Evolutionary conservation across 768 basidiomycete genomes (phyloP).

Genomic region (Dioszegia crocea): DNA sequence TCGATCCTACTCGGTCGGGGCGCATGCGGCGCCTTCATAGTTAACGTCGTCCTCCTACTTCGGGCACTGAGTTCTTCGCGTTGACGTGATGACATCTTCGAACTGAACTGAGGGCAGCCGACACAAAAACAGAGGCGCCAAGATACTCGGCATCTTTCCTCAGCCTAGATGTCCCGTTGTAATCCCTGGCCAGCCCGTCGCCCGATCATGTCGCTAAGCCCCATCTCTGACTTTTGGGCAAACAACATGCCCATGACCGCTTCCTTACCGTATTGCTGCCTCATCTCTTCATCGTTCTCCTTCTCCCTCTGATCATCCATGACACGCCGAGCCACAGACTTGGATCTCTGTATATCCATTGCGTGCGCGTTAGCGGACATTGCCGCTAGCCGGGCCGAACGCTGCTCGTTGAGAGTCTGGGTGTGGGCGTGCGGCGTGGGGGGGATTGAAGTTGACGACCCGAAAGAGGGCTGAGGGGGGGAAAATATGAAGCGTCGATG

Average conservation of each 20-base stretch:
- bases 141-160: no score
- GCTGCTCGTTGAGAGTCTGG: conserved; percentile 46
- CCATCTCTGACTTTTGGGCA: conserved; percentile 61
- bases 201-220: conserved; percentile 43
- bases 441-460: no score
- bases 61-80: no score
- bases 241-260: conserved; percentile 78
- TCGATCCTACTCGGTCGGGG: no score
- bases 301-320: conserved; percentile 74
- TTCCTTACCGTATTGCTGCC: conserved; percentile 58
- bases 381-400: conserved; percentile 80
- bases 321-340: conserved; percentile 64
- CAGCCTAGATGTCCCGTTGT: conserved; percentile 39
- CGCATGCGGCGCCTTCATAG: no score
- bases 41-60: no score
- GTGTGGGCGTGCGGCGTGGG: neutral
- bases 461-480: no score
- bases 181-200: conserved; percentile 48
- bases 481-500: conserved; percentile 35
- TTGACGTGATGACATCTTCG: no score
- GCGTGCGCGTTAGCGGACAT: conserved; percentile 73
- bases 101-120: no score
- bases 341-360: conserved; percentile 66
- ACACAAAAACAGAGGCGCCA: no score
- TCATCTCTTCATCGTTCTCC: conserved; percentile 65